A percentile compares a stretch with the other conserved stretches of the same genome.
phyloP scores from a whole-genome alignment of 2,329 filamentous ascomycete species.

The Arthrobotrys conoides region DNA sequence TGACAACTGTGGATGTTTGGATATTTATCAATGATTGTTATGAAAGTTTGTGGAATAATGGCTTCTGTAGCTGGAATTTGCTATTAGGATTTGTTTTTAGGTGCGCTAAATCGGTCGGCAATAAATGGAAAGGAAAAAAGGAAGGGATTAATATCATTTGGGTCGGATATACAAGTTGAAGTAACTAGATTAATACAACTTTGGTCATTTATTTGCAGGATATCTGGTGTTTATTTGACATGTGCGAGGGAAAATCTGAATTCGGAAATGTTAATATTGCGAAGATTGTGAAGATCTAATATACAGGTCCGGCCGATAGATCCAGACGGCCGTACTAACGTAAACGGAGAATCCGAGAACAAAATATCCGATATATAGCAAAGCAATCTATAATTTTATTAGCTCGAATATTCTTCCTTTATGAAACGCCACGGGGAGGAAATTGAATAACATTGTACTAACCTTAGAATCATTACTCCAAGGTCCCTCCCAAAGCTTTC shows the following conservation, averaged over 20 bases:
- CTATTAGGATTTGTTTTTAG: too few species aligned
- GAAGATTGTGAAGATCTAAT: background rate
- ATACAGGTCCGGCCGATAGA: slow-evolving; percentile 5
- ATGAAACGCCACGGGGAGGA: too few species aligned
- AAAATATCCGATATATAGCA: slow-evolving; percentile 9
- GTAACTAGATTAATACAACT: background rate
- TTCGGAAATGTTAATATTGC: background rate
- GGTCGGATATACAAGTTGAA: background rate
- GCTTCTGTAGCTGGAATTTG: background rate
- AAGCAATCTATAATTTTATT: background rate
- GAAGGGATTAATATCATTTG: background rate
- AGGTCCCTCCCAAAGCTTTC: slow-evolving; percentile 2
- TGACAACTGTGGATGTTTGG: background rate
- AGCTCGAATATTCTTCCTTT: background rate
- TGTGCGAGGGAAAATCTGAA: background rate
- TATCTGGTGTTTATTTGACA: background rate
- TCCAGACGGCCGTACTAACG: background rate
- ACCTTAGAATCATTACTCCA: slow-evolving; percentile 25
- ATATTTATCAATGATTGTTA: background rate
- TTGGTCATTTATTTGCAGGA: background rate
- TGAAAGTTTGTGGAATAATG: background rate
- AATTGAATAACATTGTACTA: background rate
- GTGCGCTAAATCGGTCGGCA: background rate
- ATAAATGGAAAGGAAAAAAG: background rate
- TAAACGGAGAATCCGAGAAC: background rate